Conservation (phyloP, 148 eudicot genomes). For the Drosera capensis region DNA sequence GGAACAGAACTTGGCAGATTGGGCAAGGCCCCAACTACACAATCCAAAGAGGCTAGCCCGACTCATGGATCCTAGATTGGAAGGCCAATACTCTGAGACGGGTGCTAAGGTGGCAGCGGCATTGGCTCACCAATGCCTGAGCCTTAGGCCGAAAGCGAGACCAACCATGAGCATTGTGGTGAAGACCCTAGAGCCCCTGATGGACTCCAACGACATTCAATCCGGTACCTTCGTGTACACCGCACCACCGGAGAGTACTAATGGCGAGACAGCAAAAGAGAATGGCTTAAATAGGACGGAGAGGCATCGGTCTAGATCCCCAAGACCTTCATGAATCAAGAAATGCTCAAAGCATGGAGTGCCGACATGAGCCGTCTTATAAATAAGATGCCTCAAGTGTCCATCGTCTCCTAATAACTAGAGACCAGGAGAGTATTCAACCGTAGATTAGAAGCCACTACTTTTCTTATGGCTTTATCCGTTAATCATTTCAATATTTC, state of each 20-base stretch:
- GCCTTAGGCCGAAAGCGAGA: not conserved
- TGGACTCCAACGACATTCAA: not conserved
- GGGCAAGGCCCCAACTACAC: constrained; percentile 48
- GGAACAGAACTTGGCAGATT: constrained; percentile 39
- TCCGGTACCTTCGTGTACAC: not conserved
- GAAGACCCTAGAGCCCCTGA: constrained; percentile 3
- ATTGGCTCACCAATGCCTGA: constrained; percentile 9
- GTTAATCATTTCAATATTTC: no score
- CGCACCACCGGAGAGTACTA: not conserved
- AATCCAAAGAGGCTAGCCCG: constrained; percentile 26
- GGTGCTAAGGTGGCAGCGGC: constrained; percentile 6
- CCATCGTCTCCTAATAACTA: no score
- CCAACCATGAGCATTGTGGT: constrained; percentile 6
- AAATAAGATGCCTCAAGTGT: no score
- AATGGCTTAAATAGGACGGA: not conserved
- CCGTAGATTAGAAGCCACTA: no score
- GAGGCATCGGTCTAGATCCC: constrained; percentile 1
- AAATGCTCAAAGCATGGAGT: no score
- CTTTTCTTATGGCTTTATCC: no score
- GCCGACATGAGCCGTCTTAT: no score
- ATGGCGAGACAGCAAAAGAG: not conserved
- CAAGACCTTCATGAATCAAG: no score
- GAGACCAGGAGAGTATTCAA: no score
- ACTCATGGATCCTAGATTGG: constrained; percentile 46
- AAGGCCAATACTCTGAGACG: constrained; percentile 38